phyloP scores from a whole-genome alignment of 75 land plant genomes.

The Cupressus sempervirens region DNA sequence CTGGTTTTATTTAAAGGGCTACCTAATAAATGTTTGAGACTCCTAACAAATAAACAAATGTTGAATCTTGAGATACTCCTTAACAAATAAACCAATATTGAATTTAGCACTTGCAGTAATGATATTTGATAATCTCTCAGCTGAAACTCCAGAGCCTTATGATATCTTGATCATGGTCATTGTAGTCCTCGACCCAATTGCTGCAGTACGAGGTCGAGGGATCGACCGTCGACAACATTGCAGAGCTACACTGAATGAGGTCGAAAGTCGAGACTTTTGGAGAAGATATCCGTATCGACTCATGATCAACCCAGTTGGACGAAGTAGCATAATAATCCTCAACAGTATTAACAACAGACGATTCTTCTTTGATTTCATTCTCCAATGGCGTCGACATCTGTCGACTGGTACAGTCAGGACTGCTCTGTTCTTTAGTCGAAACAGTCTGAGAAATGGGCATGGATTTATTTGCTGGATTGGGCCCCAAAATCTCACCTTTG shows the following conservation, averaged over 20 bases:
- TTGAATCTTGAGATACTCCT: neutral
- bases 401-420: neutral
- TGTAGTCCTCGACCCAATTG: constrained; percentile 8
- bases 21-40: neutral
- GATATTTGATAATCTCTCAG: neutral
- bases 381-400: neutral
- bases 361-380: neutral
- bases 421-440: neutral
- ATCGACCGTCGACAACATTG: neutral
- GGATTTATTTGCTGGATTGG: neutral
- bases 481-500: neutral
- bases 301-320: neutral
- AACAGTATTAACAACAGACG: neutral
- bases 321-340: constrained; percentile 1
- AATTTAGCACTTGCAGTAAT: neutral
- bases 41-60: neutral
- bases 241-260: neutral
- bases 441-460: neutral
- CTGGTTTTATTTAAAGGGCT: no score
- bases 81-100: neutral
- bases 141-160: constrained; percentile 4
- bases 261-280: neutral
- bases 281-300: neutral
- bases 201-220: neutral
- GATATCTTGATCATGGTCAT: constrained; percentile 5